Evolutionary conservation across 2,329 filamentous ascomycete species (phyloP).

Genomic region (Penicillium hordei): DNA sequence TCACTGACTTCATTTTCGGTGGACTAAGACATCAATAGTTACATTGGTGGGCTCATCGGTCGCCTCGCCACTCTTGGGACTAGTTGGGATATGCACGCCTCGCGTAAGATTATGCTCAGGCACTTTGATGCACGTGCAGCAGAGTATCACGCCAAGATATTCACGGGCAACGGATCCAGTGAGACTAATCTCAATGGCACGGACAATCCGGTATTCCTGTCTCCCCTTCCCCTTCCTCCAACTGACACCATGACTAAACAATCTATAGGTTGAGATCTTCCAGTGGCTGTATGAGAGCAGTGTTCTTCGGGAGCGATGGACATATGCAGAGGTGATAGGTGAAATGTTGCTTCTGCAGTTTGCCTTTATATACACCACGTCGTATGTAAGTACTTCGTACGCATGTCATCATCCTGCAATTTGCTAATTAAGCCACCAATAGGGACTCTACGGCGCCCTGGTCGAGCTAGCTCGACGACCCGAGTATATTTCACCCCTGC

Average conservation of each 20-base stretch:
- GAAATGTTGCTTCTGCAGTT: conserved; percentile 26
- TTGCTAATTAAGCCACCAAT: not conserved
- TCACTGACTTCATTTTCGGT: not conserved
- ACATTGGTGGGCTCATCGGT: conserved; percentile 19
- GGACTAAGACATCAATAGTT: conserved; percentile 7
- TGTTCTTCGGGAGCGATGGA: conserved; percentile 20
- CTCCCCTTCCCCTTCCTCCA: not conserved
- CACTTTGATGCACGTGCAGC: conserved; percentile 23
- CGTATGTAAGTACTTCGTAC: conserved; percentile 15
- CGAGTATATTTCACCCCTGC: conserved; percentile 21
- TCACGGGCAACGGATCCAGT: not conserved
- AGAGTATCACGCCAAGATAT: conserved; percentile 20
- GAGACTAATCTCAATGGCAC: not conserved
- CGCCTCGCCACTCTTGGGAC: conserved; percentile 17
- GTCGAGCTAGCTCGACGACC: conserved; percentile 20
- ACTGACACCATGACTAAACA: not conserved
- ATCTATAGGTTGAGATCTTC: conserved; percentile 22
- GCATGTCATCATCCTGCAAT: not conserved
- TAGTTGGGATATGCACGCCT: conserved; percentile 24
- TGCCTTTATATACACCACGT: conserved; percentile 26
- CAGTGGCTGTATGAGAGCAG: conserved; percentile 24
- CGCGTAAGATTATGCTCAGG: conserved; percentile 20
- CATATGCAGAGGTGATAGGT: conserved; percentile 22
- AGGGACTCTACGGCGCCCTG: conserved; percentile 23
- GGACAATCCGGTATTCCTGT: conserved; percentile 11